Base-by-base conservation (phyloP, 495 filamentous ascomycete species). In the Aspergillus carlsbadensis region DNA sequence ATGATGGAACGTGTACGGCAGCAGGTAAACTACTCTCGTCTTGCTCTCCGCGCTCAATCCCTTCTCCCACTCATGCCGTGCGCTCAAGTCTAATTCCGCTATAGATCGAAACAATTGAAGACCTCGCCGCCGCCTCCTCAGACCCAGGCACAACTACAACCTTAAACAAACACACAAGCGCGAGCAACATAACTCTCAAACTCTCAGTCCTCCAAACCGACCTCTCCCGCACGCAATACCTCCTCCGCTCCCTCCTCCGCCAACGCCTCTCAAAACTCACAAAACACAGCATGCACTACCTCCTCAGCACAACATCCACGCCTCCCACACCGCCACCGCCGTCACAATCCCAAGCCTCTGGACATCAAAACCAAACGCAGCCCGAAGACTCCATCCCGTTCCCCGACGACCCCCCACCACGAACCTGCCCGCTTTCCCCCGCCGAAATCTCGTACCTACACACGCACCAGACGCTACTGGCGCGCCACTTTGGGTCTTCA, bases 171-270 rank as follows among this genome's bases (percentile, higher is more conserved):
- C 15, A 94, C 64, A 87, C 91, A 10, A 92, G 86, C 62, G 84
- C 90, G 50, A 96, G 91, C 8, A 92, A 86, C 63, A 84, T 89
- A 53, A 96, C 95, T 70, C 95, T 98, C 68, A 83, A 81, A 59
- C 87, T 98, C 61, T 95, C 97, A 43, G 87, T 98, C 58, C 85
- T 97, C 53, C 94, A 98, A 77, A 98, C 95, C 22, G 94, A 98
- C 77, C 84, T 98, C 46, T 89, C 96, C 70, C 79, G 94, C 36
- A 93, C 87, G 70, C 96, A 96, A 76, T 98, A 88, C 66, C 78
- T 98, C 34, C 79, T 97, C 34, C 84, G 94, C 54, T 87, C 85
- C n/a, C 87, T 90, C 57, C 78, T 98, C 39, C 82, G 94, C 44
- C 83, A 87, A n/a, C 79, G 94, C 26, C 85, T 98, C 37, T 81